Percentiles rank a stretch among this genome's conserved stretches.
Conservation (phyloP, 2,329 filamentous ascomycete genomes). For the Pseudogymnoascus sp. region DNA sequence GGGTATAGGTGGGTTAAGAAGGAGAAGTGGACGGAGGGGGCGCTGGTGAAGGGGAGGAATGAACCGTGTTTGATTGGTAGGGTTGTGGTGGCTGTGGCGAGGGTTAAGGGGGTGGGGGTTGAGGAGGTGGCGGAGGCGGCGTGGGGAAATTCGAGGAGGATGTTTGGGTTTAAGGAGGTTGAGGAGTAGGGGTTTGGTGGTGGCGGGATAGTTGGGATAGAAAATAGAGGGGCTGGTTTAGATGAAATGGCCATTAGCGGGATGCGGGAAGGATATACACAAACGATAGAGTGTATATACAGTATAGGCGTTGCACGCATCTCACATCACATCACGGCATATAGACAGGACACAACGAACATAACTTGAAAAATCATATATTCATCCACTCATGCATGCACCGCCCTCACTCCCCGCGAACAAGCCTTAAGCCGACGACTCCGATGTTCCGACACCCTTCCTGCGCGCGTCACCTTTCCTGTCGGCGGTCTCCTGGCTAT, state of each 20-base stretch:
- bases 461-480: slow-evolving; percentile 25
- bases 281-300: background rate
- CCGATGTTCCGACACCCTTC: slow-evolving; percentile 25
- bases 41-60: slow-evolving; percentile 90
- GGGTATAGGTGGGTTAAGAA: slow-evolving; percentile 80
- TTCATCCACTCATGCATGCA: background rate
- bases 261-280: no score
- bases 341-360: background rate
- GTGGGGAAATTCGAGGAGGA: slow-evolving; percentile 70
- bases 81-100: slow-evolving; percentile 82
- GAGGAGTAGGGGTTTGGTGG: background rate
- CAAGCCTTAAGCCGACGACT: background rate
- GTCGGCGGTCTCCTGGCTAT: slow-evolving; percentile 27
- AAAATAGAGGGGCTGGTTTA: background rate
- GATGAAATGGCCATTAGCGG: background rate
- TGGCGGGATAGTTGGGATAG: background rate
- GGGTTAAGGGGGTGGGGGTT: slow-evolving; percentile 69
- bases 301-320: background rate
- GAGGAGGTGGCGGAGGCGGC: slow-evolving; percentile 80
- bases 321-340: background rate
- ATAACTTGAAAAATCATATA: background rate
- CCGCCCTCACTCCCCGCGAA: background rate
- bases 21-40: slow-evolving; percentile 82
- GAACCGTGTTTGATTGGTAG: slow-evolving; percentile 81
- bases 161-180: slow-evolving; percentile 62